Evolutionary conservation across 1,139 yeast genomes (phyloP).

Genomic region (Debaryomycetaceae sp.): DNA sequence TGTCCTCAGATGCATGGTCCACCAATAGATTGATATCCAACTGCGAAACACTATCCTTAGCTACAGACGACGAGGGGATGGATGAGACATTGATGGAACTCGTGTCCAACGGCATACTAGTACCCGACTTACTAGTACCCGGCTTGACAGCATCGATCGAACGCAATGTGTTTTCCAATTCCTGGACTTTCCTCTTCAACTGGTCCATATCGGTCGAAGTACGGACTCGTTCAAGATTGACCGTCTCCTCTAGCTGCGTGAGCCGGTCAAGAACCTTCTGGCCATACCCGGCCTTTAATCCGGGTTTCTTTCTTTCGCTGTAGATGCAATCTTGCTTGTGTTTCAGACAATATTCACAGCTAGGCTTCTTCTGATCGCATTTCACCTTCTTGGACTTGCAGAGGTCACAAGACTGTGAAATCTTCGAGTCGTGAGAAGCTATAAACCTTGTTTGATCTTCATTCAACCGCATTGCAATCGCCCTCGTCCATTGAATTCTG

Average conservation of each 20-base stretch:
- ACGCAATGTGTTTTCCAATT: not conserved
- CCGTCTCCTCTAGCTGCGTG: slow-evolving; percentile 8
- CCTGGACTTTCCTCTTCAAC: not conserved
- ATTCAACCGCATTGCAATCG: not conserved
- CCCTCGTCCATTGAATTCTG: no score
- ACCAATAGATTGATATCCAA: not conserved
- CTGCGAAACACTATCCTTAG: not conserved
- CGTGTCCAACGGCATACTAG: not conserved
- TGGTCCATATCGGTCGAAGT: not conserved
- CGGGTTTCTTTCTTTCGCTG: slow-evolving; percentile 27
- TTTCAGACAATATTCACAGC: slow-evolving; percentile 28
- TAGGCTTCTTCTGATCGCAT: slow-evolving; percentile 31
- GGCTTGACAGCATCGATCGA: no score
- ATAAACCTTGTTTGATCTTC: not conserved
- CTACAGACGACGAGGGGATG: not conserved
- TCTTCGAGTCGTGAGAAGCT: slow-evolving; percentile 3
- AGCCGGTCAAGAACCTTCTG: slow-evolving; percentile 19
- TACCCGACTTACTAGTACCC: not conserved
- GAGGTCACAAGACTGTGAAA: slow-evolving; percentile 28
- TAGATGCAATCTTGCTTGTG: slow-evolving; percentile 23
- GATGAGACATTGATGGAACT: not conserved
- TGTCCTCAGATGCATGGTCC: not conserved
- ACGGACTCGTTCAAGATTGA: not conserved
- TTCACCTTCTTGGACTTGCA: slow-evolving; percentile 35
- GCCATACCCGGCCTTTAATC: slow-evolving; percentile 28